Conservation (phyloP, 2,329 filamentous ascomycete genomes). For the Aspergillus sp. region DNA sequence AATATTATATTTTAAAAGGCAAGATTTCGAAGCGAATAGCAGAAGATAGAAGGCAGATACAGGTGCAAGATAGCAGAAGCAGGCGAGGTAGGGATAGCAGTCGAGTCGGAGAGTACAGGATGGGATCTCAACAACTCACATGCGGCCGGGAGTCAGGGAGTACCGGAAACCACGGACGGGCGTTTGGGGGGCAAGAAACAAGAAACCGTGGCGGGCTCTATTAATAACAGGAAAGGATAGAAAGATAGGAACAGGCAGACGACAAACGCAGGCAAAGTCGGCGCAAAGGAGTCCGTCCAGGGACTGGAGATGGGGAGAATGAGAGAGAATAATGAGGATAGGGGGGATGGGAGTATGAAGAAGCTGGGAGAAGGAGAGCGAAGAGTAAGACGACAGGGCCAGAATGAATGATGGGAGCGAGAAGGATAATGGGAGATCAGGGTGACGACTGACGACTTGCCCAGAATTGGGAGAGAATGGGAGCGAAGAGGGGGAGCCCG, state of each 20-base stretch:
- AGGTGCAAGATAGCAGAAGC: slow-evolving; percentile 24
- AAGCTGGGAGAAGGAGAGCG: slow-evolving; percentile 10
- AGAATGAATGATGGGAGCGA: slow-evolving; percentile 2
- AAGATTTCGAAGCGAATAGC: slow-evolving; percentile 4
- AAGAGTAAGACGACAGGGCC: slow-evolving; percentile 11
- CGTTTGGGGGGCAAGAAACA: slow-evolving; percentile 1
- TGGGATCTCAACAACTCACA: slow-evolving; percentile 14
- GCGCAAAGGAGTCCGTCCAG: slow-evolving; percentile 5
- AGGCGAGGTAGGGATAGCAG: slow-evolving; percentile 27
- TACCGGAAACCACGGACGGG: slow-evolving; percentile 13
- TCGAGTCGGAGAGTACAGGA: slow-evolving; percentile 4
- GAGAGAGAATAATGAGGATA: slow-evolving; percentile 10
- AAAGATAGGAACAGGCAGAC: slow-evolving; percentile 10
- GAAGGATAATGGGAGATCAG: slow-evolving; percentile 1
- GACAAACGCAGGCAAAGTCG: neutral
- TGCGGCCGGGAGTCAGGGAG: slow-evolving; percentile 12
- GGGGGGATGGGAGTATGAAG: neutral
- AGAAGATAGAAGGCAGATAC: slow-evolving; percentile 6
- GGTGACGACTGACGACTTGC: no score
- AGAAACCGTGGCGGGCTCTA: slow-evolving; percentile 22
- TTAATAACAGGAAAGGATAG: slow-evolving; percentile 16
- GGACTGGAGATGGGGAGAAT: slow-evolving; percentile 17
- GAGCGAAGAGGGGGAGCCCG: neutral
- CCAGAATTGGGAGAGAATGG: slow-evolving; percentile 13
- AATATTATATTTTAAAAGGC: slow-evolving; percentile 9